phyloP scores from a whole-genome alignment of 176 grass and related monocot genomes.

The Oryza australiensis region DNA sequence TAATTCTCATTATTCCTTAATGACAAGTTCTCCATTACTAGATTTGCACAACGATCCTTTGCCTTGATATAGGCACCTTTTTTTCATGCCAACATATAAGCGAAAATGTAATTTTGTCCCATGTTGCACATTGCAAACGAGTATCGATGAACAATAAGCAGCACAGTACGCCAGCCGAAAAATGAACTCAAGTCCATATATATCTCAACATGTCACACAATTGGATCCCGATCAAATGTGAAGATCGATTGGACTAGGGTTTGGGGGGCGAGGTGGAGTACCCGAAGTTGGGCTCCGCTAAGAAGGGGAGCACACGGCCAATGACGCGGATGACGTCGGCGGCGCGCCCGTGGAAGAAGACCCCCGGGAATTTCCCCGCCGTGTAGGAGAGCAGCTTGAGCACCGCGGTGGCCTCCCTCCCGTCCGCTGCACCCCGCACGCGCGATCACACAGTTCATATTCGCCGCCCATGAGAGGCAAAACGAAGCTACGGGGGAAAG shows the following conservation, averaged over 20 bases:
- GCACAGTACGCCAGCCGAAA: background rate
- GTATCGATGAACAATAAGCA: background rate
- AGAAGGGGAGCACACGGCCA: constrained; percentile 75
- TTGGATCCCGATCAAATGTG: background rate
- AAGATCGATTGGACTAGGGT: constrained; percentile 26
- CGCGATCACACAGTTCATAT: background rate
- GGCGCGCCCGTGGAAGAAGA: constrained; percentile 77
- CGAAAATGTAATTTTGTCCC: background rate
- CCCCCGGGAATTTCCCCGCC: constrained; percentile 75
- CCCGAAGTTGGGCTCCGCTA: constrained; percentile 75
- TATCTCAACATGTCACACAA: background rate
- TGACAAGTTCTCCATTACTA: background rate
- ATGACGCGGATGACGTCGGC: constrained; percentile 75
- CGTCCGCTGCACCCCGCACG: constrained; percentile 46
- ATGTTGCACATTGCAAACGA: background rate
- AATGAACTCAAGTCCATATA: background rate
- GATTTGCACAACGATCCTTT: background rate
- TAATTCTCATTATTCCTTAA: background rate
- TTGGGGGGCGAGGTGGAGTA: background rate
- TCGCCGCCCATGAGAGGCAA: background rate
- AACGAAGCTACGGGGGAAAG: background rate
- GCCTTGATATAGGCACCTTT: background rate
- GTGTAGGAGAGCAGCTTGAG: constrained; percentile 76
- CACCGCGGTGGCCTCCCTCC: constrained; percentile 69
- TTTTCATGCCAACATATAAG: background rate